Conservation (phyloP, 192 early-diverging fungal species). For the Geranomyces michiganensis region DNA sequence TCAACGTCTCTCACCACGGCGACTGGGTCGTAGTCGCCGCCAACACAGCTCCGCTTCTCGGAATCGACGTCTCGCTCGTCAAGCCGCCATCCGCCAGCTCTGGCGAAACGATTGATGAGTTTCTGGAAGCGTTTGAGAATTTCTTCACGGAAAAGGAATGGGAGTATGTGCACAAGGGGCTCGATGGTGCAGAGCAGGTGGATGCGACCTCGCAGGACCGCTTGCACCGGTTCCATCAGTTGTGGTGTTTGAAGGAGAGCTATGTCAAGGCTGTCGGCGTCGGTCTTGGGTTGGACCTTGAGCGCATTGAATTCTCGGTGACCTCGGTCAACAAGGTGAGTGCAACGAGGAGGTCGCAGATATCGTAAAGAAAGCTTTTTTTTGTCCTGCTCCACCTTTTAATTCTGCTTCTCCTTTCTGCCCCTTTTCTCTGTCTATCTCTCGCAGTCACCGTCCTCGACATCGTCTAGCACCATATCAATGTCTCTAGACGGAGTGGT, state of each 20-base stretch:
- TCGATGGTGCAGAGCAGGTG: background rate
- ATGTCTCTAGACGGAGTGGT: background rate
- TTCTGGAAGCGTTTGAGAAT: slow-evolving; percentile 31
- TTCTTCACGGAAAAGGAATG: slow-evolving; percentile 31
- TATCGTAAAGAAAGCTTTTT: background rate
- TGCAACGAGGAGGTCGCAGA: background rate
- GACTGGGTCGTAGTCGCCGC: slow-evolving; percentile 63
- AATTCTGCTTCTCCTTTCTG: background rate
- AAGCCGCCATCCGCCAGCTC: slow-evolving; percentile 25
- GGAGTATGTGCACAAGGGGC: slow-evolving; percentile 17
- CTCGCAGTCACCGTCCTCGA: background rate
- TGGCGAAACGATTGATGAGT: slow-evolving; percentile 39
- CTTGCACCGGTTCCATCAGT: slow-evolving; percentile 44
- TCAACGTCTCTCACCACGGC: slow-evolving; percentile 65
- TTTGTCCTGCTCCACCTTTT: background rate
- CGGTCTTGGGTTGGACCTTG: slow-evolving; percentile 52
- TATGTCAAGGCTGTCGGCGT: slow-evolving; percentile 61
- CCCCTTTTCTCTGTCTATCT: background rate
- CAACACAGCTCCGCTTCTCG: slow-evolving; percentile 28
- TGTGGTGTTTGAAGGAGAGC: slow-evolving; percentile 66
- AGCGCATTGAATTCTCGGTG: slow-evolving; percentile 48
- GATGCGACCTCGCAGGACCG: background rate
- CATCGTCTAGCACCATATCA: background rate
- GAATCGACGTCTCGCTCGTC: slow-evolving; percentile 57
- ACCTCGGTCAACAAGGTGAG: background rate